Base-by-base conservation (phyloP, 805 yeast genomes). In the Cyberlindnera petersonii region DNA sequence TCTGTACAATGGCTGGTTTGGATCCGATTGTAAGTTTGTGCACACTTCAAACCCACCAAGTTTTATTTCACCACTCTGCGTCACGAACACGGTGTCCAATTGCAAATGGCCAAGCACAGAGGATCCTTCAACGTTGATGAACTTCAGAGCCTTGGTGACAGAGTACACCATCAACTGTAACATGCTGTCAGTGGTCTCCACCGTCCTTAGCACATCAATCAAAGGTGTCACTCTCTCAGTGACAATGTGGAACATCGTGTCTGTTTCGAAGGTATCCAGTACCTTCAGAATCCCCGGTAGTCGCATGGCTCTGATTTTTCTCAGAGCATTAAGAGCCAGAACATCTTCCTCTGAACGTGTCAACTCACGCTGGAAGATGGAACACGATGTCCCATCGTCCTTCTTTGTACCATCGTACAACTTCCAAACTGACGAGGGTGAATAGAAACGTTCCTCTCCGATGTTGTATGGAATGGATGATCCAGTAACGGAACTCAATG, bases 1-100 rank as follows among this genome's bases (percentile, higher is more conserved):
- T 26, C 70, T 57, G 46, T 67, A 72, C 2, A 60, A 9, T 5
- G 59, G 46, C 15, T 50, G 55, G n/a, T 52, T 51, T 3, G 52
- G 54, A 27, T 50, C 60, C 5, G 58, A 50, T 35, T 72, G 64
- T 30, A 72, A 56, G 39, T 67, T 72, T 2, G 82, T 70, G 24
- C 77, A 61, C 1, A 81, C 59, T 59, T 89, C 97, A 52, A 88
- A 78, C 1, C 96, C 95, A 42, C 84, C 83, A 20, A 89, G 56
- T 43, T 77, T 81, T 91, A 95, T 86, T 53, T 84, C 94, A 11
- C 96, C 95, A 13, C 68, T 55, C 22, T 69, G 72, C 39, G 75
- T 82, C 13, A 86, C 78, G 56, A 65, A 88, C 1, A 89, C 71
- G 1, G 84, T 74, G 28, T 73, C 66, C 15, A 63, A 48, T 42